phyloP scores from a whole-genome alignment of 2,329 filamentous ascomycete genomes.

The Metarhizium sp. region DNA sequence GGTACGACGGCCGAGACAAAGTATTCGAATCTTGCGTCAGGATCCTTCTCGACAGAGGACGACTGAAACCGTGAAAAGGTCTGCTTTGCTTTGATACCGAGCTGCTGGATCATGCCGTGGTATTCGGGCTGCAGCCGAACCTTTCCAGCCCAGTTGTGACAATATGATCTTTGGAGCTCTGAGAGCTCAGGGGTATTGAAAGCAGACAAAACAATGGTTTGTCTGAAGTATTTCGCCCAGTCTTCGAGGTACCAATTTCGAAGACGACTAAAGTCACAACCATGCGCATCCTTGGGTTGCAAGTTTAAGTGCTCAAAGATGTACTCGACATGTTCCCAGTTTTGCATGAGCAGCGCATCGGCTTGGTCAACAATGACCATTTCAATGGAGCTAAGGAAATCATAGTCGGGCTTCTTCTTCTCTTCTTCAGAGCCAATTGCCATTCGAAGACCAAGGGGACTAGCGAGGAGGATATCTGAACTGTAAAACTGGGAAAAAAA shows the following conservation, averaged over 20 bases:
- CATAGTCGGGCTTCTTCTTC: conserved; percentile 58
- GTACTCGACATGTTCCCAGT: conserved; percentile 92
- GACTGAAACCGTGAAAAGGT: conserved; percentile 84
- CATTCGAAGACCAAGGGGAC: conserved; percentile 80
- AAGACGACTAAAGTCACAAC: conserved; percentile 87
- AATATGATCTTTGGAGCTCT: conserved; percentile 63
- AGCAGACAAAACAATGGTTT: conserved; percentile 72
- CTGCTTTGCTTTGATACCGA: conserved; percentile 66
- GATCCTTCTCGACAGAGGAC: conserved; percentile 60
- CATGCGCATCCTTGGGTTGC: conserved; percentile 81
- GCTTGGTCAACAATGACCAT: conserved; percentile 84
- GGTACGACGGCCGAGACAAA: conserved; percentile 79
- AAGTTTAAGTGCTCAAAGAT: conserved; percentile 88
- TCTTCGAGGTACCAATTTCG: conserved; percentile 89
- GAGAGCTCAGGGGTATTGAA: conserved; percentile 87
- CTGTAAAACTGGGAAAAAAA: conserved; percentile 94
- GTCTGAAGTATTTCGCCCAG: conserved; percentile 69
- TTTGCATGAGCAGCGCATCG: conserved; percentile 92
- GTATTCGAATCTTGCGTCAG: conserved; percentile 83
- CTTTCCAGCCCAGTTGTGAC: conserved; percentile 74
- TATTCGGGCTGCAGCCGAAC: conserved; percentile 63
- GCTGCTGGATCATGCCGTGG: conserved; percentile 61
- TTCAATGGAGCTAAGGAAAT: conserved; percentile 92
- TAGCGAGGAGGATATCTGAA: conserved; percentile 89
- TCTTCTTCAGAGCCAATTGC: conserved; percentile 73